Conservation (phyloP, 768 basidiomycete species). For the Boletus reticuloceps region DNA sequence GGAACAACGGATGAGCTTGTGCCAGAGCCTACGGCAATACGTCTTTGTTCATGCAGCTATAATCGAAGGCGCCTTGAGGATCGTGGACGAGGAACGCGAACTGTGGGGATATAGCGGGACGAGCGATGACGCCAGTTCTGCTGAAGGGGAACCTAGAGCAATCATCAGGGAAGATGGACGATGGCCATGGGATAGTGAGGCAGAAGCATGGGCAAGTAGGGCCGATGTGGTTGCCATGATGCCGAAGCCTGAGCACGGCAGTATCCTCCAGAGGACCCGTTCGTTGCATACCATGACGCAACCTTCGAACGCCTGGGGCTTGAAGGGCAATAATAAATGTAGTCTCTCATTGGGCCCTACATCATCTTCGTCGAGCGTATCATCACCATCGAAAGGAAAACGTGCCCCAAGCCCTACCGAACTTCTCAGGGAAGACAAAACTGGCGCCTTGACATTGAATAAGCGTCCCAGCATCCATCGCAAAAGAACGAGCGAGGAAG, state of each 20-base stretch:
- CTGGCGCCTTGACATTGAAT: constrained; percentile 51
- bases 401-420: constrained; percentile 73
- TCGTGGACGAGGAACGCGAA: constrained; percentile 70
- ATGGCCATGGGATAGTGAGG: constrained; percentile 18
- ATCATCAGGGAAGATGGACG: constrained; percentile 11
- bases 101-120: constrained; percentile 25
- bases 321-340: constrained; percentile 4
- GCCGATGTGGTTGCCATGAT: background rate
- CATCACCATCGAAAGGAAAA: constrained; percentile 50
- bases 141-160: constrained; percentile 8
- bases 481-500: constrained; percentile 24
- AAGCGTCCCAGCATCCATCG: constrained; percentile 71
- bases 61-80: constrained; percentile 74
- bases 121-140: constrained; percentile 21
- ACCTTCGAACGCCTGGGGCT: background rate
- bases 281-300: constrained; percentile 7
- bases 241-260: background rate
- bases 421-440: constrained; percentile 56
- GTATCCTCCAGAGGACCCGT: constrained; percentile 2
- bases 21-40: constrained; percentile 92
- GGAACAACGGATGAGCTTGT: constrained; percentile 94
- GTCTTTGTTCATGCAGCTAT: constrained; percentile 89
- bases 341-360: constrained; percentile 1
- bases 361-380: constrained; percentile 16
- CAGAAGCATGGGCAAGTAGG: constrained; percentile 3